A percentile compares a stretch with the other conserved stretches of the same genome.
These are phyloP conservation scores for Camellia japonica DNA, from an alignment of 148 eudicot genomes.

Conservation along the genomic window DNA sequence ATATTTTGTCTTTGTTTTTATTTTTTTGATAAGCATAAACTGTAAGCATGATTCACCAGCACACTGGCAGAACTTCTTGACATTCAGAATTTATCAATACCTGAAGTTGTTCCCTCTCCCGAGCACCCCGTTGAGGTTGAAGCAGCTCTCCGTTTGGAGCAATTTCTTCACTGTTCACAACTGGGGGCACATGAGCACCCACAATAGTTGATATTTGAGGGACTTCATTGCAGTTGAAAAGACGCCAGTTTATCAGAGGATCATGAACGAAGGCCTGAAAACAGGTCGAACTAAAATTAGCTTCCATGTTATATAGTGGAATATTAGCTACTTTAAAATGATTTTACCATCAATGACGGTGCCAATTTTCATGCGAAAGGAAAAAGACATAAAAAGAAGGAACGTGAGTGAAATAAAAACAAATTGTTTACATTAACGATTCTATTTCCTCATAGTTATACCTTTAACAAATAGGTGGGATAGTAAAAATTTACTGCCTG, in stretches of 20 bases:
- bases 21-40: not conserved
- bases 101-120: constrained; percentile 95
- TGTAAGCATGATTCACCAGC: constrained; percentile 1
- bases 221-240: constrained; percentile 95
- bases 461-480: not conserved
- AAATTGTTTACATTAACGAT: not conserved
- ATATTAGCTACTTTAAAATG: not conserved
- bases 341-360: not conserved
- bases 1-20: too few species aligned
- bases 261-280: constrained; percentile 96
- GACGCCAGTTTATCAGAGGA: constrained; percentile 98
- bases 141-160: constrained; percentile 53
- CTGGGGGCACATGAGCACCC: constrained; percentile 57
- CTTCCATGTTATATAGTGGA: not conserved
- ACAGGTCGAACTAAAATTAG: not conserved
- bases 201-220: constrained; percentile 73
- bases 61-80: not conserved
- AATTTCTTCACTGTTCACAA: constrained; percentile 65
- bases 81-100: constrained; percentile 27
- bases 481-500: not conserved
- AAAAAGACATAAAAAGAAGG: too few species aligned
- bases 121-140: constrained; percentile 92
- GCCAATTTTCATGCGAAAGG: not conserved
- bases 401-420: not conserved
- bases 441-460: too few species aligned